A percentile compares a stretch with the other conserved stretches of the same genome.
Conservation (phyloP, 305 asterid genomes). For the Petunia hybrid region DNA sequence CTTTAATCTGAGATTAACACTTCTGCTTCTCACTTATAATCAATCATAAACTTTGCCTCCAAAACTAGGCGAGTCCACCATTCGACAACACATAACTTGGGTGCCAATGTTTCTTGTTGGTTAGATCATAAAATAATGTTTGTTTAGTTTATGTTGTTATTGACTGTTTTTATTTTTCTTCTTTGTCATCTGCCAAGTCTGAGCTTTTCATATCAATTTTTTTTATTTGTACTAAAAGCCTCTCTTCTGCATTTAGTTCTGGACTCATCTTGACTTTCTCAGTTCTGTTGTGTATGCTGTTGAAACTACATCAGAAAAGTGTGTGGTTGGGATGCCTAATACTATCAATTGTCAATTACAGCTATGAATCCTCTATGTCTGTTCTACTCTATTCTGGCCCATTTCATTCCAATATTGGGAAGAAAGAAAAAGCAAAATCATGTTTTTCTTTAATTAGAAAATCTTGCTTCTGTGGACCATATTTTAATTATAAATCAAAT, state of each 20-base stretch:
- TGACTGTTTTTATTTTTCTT: background rate
- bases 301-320: background rate
- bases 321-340: no score
- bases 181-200: background rate
- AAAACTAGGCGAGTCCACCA: background rate
- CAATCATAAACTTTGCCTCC: background rate
- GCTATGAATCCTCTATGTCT: no score
- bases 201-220: background rate
- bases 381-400: no score
- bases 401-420: no score
- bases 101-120: background rate
- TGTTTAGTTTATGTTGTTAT: background rate
- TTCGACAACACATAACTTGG: background rate
- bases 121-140: background rate
- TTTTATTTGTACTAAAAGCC: background rate
- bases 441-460: no score
- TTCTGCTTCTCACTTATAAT: constrained; percentile 9
- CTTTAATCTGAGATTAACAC: background rate
- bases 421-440: no score
- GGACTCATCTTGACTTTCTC: background rate
- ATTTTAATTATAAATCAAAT: no score
- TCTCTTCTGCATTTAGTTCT: constrained; percentile 2
- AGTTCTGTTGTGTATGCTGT: background rate
- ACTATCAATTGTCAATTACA: no score
- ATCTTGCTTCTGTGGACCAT: no score